phyloP scores from a whole-genome alignment of 176 grass and related monocot genomes.

The Phoenix roebelenii region DNA sequence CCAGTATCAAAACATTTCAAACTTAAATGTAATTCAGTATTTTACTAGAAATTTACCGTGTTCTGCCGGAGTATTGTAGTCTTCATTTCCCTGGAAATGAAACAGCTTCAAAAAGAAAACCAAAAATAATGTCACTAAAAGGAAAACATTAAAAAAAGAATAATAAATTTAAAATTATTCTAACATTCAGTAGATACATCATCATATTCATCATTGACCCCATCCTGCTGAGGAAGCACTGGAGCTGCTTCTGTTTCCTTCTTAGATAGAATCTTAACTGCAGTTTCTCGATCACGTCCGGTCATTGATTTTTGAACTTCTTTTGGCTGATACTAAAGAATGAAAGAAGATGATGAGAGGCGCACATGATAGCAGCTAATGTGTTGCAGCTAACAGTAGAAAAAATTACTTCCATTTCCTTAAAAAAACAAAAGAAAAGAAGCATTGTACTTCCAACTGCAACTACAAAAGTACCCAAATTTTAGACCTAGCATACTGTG shows the following conservation, averaged over 20 bases:
- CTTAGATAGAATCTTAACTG: constrained; percentile 9
- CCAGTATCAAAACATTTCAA: not conserved
- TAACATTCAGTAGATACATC: constrained; percentile 44
- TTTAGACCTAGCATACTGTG: too few species aligned
- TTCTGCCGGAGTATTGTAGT: constrained; percentile 66
- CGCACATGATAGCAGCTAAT: not conserved
- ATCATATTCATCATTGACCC: constrained; percentile 70
- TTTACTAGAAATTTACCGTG: constrained; percentile 32
- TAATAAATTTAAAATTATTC: constrained; percentile 6
- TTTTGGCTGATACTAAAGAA: constrained; percentile 23
- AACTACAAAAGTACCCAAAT: too few species aligned
- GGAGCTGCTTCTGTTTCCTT: constrained; percentile 14
- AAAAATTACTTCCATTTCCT: too few species aligned
- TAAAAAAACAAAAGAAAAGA: too few species aligned
- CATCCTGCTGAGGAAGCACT: constrained; percentile 56
- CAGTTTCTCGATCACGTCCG: constrained; percentile 24
- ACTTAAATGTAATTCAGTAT: not conserved
- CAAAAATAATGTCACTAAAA: constrained; percentile 2
- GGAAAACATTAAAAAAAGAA: not conserved
- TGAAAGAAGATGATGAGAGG: constrained; percentile 13
- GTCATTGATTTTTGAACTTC: constrained; percentile 29
- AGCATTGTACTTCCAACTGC: too few species aligned
- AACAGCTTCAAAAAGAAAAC: constrained; percentile 39
- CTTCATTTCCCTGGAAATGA: constrained; percentile 54
- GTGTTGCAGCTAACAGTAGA: not conserved